Percentiles rank a stretch among this genome's conserved stretches.
Evolutionary conservation across 2,329 filamentous ascomycete genomes (phyloP).

Genomic region (Aspergillus sergii): DNA sequence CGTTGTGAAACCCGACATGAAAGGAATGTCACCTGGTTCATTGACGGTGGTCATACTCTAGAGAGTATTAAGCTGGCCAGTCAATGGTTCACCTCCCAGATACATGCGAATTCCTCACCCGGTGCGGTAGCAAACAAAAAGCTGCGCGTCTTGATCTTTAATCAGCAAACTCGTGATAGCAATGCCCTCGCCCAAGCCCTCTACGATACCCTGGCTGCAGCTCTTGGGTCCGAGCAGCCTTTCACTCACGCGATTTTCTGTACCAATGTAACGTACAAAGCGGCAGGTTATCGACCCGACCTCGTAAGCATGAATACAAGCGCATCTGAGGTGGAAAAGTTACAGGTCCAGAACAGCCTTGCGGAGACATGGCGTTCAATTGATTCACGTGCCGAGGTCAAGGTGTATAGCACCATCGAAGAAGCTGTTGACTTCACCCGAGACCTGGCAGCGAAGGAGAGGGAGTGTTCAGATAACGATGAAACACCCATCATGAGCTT

Average conservation of each 20-base stretch:
- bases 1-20: constrained; percentile 72
- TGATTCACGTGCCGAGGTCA: constrained; percentile 55
- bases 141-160: constrained; percentile 75
- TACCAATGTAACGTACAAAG: constrained; percentile 70
- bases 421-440: constrained; percentile 67
- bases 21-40: constrained; percentile 68
- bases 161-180: constrained; percentile 86
- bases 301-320: constrained; percentile 65
- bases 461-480: constrained; percentile 27
- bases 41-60: constrained; percentile 85
- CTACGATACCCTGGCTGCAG: constrained; percentile 56
- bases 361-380: constrained; percentile 62
- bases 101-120: constrained; percentile 41
- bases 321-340: constrained; percentile 57
- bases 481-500: constrained; percentile 62
- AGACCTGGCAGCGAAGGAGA: constrained; percentile 42
- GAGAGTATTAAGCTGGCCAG: constrained; percentile 79
- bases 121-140: constrained; percentile 34
- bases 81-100: constrained; percentile 69
- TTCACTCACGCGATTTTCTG: constrained; percentile 81
- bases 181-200: constrained; percentile 65
- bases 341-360: constrained; percentile 69
- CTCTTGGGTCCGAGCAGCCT: constrained; percentile 42
- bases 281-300: constrained; percentile 64
- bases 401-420: constrained; percentile 67